Evolutionary conservation across 2,329 filamentous ascomycete genomes (phyloP), one percentile per base, ranked within the genome.

Genomic region (Neofusicoccum ribis): DNA sequence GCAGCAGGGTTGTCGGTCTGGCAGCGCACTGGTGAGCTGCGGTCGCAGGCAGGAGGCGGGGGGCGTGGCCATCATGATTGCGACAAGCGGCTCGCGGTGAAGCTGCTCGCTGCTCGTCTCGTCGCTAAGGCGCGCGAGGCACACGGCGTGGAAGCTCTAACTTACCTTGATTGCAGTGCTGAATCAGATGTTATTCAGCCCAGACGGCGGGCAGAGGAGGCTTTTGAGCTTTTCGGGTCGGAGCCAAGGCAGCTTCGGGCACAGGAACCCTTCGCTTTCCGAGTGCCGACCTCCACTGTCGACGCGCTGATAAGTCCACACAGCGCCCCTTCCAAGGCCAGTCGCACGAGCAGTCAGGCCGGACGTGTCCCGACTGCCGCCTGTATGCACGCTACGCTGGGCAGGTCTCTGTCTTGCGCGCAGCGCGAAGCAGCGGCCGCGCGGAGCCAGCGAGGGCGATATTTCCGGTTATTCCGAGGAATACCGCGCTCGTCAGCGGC

Each of bases 131-230:
- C 51, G 51, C 51, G 51, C 51, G 39, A 20, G 51, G 37, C 23
- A 27, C 27, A 31, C 27, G 37, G 37, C 20, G 56, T 60, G 56
- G 56, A 60, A 43, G 43, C 56, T 60, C 56, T 60, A 47, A 60
- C 56, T 60, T 60, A 60, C 56, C 56, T 60, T 20, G 56, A 60
- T 60, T 54, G 50, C 50, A 39, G 43, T 60, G 56, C 44, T 60
- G 27, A 60, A 60, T 60, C 47, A 60, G 17, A 47, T 60, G 41
- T 60, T 43, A 60, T 43, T 47, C 31, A 60, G 56, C 36, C 37
- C 27, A 31, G 27, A 31, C 27, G 27, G 27, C 54, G 54, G 27
- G 49, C 46, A 20, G 52, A 39, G 52, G 52, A 56, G 54, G 46
- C 39, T 46, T 60, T 60, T 60, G 47, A 60, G 56, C n/a, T 60